These are phyloP conservation scores for Danielia reshetovae DNA, from an alignment of 805 yeast genomes.

Conservation along the genomic window DNA sequence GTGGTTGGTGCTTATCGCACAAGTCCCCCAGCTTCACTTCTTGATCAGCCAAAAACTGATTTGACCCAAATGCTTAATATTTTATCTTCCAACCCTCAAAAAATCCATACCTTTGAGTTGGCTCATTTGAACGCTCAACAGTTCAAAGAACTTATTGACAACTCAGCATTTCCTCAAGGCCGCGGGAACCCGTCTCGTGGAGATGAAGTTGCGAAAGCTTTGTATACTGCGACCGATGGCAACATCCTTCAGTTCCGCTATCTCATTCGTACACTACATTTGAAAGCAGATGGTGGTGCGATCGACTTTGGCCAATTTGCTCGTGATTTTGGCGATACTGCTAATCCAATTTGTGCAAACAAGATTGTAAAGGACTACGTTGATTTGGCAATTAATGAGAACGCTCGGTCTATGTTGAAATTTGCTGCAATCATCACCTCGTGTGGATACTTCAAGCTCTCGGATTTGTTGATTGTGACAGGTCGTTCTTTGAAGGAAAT, in stretches of 20 bases:
- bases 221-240: constrained; percentile 16
- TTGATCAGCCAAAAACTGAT: constrained; percentile 3
- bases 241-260: constrained; percentile 14
- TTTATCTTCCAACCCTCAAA: constrained; percentile 5
- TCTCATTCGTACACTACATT: constrained; percentile 3
- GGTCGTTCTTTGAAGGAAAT: constrained; percentile 30
- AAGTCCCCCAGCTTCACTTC: not conserved
- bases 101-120: constrained; percentile 11
- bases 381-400: constrained; percentile 14
- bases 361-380: constrained; percentile 20
- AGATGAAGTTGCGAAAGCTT: not conserved
- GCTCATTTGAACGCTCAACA: constrained; percentile 3
- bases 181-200: too few relatives aligned
- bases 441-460: constrained; percentile 31
- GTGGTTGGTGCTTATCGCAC: constrained; percentile 6
- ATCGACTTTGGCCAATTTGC: not conserved
- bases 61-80: constrained; percentile 1
- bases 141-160: constrained; percentile 7
- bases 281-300: not conserved
- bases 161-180: constrained; percentile 3
- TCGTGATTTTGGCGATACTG: not conserved
- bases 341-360: not conserved
- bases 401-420: constrained; percentile 24
- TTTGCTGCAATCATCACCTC: constrained; percentile 41
- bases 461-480: constrained; percentile 37